Conservation (phyloP, 352 stramenopile species). For the Phytophthora capsici region DNA sequence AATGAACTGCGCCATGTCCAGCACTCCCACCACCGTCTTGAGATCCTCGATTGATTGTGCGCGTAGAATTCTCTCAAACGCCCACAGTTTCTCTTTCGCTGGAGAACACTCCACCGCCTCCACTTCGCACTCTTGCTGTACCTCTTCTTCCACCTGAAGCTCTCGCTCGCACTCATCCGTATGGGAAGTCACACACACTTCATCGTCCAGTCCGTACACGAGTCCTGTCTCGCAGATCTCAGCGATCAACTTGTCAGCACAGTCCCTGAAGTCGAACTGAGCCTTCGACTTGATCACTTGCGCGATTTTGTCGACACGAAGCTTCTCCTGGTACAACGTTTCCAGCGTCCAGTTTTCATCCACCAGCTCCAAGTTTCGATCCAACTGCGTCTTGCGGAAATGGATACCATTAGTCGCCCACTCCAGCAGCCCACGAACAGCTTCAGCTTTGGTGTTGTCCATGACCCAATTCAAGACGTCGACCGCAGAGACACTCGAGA, state of each 20-base stretch:
- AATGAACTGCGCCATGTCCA: constrained; percentile 10
- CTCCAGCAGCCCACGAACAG: constrained; percentile 65
- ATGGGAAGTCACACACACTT: constrained; percentile 47
- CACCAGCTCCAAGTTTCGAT: constrained; percentile 38
- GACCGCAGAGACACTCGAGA: constrained; percentile 25
- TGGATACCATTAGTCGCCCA: constrained; percentile 85
- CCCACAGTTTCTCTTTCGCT: constrained; percentile 22
- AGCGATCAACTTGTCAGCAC: constrained; percentile 4
- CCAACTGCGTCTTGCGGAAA: constrained; percentile 45
- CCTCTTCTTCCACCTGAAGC: constrained; percentile 59
- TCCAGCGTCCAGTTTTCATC: constrained; percentile 60
- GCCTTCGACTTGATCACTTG: constrained; percentile 42
- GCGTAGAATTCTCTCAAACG: constrained; percentile 20
- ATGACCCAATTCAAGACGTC: constrained; percentile 90
- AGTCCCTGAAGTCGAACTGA: background rate
- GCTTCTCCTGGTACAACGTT: constrained; percentile 38
- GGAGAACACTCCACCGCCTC: constrained; percentile 14
- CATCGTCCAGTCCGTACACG: constrained; percentile 48
- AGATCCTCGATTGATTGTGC: constrained; percentile 24
- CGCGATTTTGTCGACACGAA: constrained; percentile 38
- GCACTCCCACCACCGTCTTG: background rate
- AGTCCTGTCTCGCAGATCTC: constrained; percentile 23
- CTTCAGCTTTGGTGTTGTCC: constrained; percentile 81
- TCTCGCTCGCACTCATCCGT: constrained; percentile 65
- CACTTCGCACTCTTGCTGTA: constrained; percentile 41